These are phyloP conservation scores for Chlamydomonas eustigma DNA, from an alignment of 139 green algal genomes.

Conservation along the genomic window DNA sequence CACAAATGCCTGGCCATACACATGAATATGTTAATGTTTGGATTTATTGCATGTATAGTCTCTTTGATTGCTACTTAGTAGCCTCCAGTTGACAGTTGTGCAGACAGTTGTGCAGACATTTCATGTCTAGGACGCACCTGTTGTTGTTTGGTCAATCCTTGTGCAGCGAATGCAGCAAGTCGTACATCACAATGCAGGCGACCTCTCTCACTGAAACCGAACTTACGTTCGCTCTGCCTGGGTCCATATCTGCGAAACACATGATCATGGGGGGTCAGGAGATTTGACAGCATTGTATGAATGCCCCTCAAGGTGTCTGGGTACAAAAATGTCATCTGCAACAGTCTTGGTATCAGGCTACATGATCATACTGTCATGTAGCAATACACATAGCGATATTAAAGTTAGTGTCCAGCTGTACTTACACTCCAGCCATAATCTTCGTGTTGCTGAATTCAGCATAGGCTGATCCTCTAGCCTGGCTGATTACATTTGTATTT, in stretches of 20 bases:
- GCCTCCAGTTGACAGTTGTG: no score
- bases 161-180: slow-evolving; percentile 53
- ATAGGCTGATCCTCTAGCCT: slow-evolving; percentile 73
- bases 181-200: slow-evolving; percentile 63
- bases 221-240: slow-evolving; percentile 49
- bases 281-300: neutral
- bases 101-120: no score
- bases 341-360: no score
- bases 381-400: no score
- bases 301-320: neutral
- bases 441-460: slow-evolving; percentile 70
- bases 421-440: slow-evolving; percentile 70
- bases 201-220: slow-evolving; percentile 57
- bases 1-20: no score
- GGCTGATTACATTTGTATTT: slow-evolving; percentile 51
- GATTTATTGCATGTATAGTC: no score
- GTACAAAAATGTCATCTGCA: no score
- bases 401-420: no score
- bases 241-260: slow-evolving; percentile 66
- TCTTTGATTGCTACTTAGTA: no score
- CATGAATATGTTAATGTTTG: no score
- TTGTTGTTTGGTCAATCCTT: neutral
- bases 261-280: slow-evolving; percentile 3
- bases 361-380: no score
- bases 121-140: no score